Conservation (phyloP, 2,329 filamentous ascomycete species). For the Penicillium nordicum region DNA sequence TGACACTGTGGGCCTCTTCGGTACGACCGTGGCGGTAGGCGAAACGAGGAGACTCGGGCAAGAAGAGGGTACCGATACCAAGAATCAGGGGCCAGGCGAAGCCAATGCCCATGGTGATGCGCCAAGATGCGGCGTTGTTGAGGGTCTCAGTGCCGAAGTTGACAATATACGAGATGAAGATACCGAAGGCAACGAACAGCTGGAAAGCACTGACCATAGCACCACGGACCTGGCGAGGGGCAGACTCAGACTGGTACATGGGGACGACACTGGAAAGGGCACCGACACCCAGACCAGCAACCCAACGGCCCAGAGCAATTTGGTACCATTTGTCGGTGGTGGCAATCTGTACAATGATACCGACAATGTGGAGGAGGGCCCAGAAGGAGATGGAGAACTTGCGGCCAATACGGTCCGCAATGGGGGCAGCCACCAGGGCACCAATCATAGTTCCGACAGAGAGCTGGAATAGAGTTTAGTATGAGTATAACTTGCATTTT, state of each 20-base stretch:
- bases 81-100: conserved; percentile 58
- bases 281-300: conserved; percentile 49
- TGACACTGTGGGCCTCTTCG: conserved; percentile 51
- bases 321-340: conserved; percentile 43
- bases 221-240: conserved; percentile 47
- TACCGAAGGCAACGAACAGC: conserved; percentile 50
- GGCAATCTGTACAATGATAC: conserved; percentile 48
- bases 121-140: conserved; percentile 46
- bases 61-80: conserved; percentile 53
- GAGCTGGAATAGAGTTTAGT: conserved; percentile 30
- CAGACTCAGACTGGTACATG: conserved; percentile 48
- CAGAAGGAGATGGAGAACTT: conserved; percentile 46
- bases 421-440: conserved; percentile 42
- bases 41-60: conserved; percentile 58
- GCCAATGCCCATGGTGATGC: conserved; percentile 55
- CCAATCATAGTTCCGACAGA: conserved; percentile 46
- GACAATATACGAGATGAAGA: conserved; percentile 49
- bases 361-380: conserved; percentile 45
- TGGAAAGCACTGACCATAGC: conserved; percentile 50
- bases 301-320: conserved; percentile 45
- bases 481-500: not conserved
- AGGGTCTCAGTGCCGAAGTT: conserved; percentile 47
- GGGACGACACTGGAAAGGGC: conserved; percentile 47
- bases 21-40: conserved; percentile 54
- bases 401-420: conserved; percentile 46